A percentile compares a stretch with the other conserved stretches of the same genome.
These are phyloP conservation scores for Fomitopsis palustris DNA, from an alignment of 1,284 basidiomycete species.

Conservation along the genomic window DNA sequence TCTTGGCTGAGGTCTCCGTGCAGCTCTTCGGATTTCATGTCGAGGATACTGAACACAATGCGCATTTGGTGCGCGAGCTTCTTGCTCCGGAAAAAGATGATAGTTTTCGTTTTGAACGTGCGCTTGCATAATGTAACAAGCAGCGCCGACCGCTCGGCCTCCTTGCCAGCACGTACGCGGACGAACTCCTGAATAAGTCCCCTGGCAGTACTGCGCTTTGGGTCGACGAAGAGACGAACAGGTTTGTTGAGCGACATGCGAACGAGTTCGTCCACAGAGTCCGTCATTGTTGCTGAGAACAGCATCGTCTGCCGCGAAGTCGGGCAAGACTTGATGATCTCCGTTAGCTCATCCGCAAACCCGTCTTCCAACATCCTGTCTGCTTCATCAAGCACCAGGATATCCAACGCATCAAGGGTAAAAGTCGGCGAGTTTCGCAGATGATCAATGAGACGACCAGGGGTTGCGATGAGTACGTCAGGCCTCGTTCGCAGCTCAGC, in stretches of 20 bases:
- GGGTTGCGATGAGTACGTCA: slow-evolving; percentile 93
- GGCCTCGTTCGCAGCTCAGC: slow-evolving; percentile 80
- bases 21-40: slow-evolving; percentile 85
- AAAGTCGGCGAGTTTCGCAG: slow-evolving; percentile 95
- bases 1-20: slow-evolving; percentile 97
- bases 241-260: slow-evolving; percentile 90
- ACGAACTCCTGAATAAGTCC: slow-evolving; percentile 97
- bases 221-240: slow-evolving; percentile 93
- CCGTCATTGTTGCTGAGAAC: slow-evolving; percentile 98
- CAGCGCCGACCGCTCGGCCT: slow-evolving; percentile 79
- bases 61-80: slow-evolving; percentile 96
- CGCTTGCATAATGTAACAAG: slow-evolving; percentile 84
- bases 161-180: slow-evolving; percentile 76
- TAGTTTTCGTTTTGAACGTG: slow-evolving; percentile 81
- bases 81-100: slow-evolving; percentile 95
- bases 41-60: slow-evolving; percentile 87
- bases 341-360: slow-evolving; percentile 92
- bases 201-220: slow-evolving; percentile 83
- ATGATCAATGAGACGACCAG: slow-evolving; percentile 95
- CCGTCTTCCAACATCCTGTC: slow-evolving; percentile 98
- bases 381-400: slow-evolving; percentile 95
- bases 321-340: slow-evolving; percentile 92
- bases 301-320: slow-evolving; percentile 93
- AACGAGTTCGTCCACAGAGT: slow-evolving; percentile 91
- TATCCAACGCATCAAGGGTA: slow-evolving; percentile 89